Evolutionary conservation across 768 basidiomycete species (phyloP).

Genomic region (Auriculariales sp.): DNA sequence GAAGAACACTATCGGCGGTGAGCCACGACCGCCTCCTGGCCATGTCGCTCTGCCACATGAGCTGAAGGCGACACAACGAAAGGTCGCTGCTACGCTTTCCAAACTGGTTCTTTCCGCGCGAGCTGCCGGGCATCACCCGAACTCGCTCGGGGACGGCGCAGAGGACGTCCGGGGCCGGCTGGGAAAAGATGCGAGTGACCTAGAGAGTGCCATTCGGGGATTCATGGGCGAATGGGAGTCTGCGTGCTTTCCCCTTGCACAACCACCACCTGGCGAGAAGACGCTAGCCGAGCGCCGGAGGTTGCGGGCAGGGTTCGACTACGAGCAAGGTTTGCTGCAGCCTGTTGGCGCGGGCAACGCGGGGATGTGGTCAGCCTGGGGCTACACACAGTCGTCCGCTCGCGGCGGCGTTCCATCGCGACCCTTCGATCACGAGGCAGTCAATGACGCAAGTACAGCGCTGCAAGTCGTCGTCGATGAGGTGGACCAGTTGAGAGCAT

Average conservation of each 20-base stretch:
- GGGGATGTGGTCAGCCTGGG: conserved; percentile 74
- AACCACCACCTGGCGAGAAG: conserved; percentile 18
- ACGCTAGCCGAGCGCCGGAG: not conserved
- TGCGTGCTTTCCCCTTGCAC: conserved; percentile 43
- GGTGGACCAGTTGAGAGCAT: not conserved
- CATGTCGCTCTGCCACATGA: conserved; percentile 6
- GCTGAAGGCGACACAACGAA: conserved; percentile 68
- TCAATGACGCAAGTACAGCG: not conserved
- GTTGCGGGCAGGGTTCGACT: not conserved
- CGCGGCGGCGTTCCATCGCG: not conserved
- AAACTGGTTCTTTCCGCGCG: conserved; percentile 84
- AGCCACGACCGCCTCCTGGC: not conserved
- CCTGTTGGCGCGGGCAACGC: conserved; percentile 51
- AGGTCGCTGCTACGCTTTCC: conserved; percentile 78
- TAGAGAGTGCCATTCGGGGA: conserved; percentile 13
- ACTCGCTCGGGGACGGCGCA: conserved; percentile 12
- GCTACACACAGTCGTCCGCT: conserved; percentile 35
- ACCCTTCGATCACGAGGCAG: not conserved
- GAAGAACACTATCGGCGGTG: not conserved
- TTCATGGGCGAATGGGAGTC: conserved; percentile 18
- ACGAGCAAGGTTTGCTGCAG: conserved; percentile 38
- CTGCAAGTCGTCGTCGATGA: not conserved
- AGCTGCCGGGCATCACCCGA: conserved; percentile 30
- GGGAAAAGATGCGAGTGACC: conserved; percentile 14
- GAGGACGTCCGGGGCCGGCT: conserved; percentile 8